These are phyloP conservation scores for Diaporthe sp. DNA, from an alignment of 2,329 filamentous ascomycete genomes.

Conservation along the genomic window DNA sequence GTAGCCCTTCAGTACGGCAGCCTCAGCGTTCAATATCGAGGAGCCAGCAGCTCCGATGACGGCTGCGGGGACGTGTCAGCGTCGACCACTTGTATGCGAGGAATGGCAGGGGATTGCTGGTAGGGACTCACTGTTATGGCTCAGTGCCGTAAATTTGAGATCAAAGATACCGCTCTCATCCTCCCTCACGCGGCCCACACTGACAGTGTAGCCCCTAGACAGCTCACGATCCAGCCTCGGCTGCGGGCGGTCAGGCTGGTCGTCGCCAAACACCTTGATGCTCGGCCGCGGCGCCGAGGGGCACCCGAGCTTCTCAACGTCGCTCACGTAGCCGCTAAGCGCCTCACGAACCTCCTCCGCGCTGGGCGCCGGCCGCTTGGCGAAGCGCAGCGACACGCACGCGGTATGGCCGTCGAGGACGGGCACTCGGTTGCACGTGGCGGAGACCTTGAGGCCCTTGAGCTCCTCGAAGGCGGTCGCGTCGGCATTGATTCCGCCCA, in stretches of 20 bases:
- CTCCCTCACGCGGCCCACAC: constrained; percentile 86
- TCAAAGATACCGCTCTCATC: constrained; percentile 93
- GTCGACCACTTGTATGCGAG: not conserved
- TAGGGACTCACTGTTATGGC: constrained; percentile 73
- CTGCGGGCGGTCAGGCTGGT: constrained; percentile 90
- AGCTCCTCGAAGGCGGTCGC: constrained; percentile 83
- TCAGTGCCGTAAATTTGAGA: constrained; percentile 92
- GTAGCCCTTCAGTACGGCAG: constrained; percentile 89
- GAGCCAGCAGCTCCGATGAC: constrained; percentile 97
- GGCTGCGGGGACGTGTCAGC: constrained; percentile 55
- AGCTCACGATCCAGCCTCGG: constrained; percentile 90
- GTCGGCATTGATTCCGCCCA: constrained; percentile 78
- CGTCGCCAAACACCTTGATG: constrained; percentile 79
- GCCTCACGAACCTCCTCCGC: constrained; percentile 83
- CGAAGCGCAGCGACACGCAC: constrained; percentile 90
- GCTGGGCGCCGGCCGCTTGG: constrained; percentile 77
- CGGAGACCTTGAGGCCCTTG: constrained; percentile 78
- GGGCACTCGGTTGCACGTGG: constrained; percentile 92
- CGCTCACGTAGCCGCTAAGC: constrained; percentile 82
- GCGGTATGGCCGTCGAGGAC: constrained; percentile 95
- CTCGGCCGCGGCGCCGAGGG: constrained; percentile 84
- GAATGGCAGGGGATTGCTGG: not conserved
- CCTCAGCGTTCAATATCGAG: constrained; percentile 94
- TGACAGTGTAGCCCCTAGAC: constrained; percentile 88
- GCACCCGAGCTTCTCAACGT: constrained; percentile 85